phyloP scores from a whole-genome alignment of 2,329 filamentous ascomycete genomes.

The Grosmannia penicillata region DNA sequence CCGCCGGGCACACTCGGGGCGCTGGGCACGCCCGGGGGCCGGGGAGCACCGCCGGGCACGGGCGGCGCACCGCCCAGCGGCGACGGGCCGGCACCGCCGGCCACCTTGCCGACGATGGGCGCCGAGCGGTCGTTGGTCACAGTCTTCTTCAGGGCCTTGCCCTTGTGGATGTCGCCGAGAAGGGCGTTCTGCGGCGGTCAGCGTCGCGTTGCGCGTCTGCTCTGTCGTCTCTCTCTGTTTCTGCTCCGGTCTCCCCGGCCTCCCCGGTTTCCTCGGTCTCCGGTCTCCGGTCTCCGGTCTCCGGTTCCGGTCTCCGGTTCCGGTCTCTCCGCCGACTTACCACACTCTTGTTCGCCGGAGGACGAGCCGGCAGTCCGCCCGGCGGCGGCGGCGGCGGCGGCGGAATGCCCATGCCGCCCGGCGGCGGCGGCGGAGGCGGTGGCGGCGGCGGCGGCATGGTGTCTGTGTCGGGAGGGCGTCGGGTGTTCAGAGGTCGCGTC shows the following conservation, averaged over 20 bases:
- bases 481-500: neutral
- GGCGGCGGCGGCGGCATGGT: constrained; percentile 19
- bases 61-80: constrained; percentile 66
- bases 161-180: constrained; percentile 76
- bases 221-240: neutral
- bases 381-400: constrained; percentile 45
- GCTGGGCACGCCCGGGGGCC: constrained; percentile 26
- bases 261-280: too few species aligned
- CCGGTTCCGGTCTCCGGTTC: too few species aligned
- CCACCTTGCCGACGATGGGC: constrained; percentile 45
- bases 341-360: constrained; percentile 30
- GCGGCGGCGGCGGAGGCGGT: constrained; percentile 8
- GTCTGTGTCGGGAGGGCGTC: neutral
- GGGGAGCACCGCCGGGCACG: constrained; percentile 47
- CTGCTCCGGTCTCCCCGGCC: too few species aligned
- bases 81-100: constrained; percentile 35
- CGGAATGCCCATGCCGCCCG: constrained; percentile 20
- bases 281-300: too few species aligned
- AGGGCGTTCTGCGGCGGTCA: constrained; percentile 56
- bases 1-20: constrained; percentile 22
- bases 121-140: constrained; percentile 88
- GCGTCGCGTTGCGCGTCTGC: neutral
- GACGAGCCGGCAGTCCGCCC: constrained; percentile 40
- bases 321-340: too few species aligned
- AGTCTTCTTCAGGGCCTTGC: constrained; percentile 64